Base-by-base conservation (phyloP, 2,329 filamentous ascomycete species). In the Aspergillus sp. region DNA sequence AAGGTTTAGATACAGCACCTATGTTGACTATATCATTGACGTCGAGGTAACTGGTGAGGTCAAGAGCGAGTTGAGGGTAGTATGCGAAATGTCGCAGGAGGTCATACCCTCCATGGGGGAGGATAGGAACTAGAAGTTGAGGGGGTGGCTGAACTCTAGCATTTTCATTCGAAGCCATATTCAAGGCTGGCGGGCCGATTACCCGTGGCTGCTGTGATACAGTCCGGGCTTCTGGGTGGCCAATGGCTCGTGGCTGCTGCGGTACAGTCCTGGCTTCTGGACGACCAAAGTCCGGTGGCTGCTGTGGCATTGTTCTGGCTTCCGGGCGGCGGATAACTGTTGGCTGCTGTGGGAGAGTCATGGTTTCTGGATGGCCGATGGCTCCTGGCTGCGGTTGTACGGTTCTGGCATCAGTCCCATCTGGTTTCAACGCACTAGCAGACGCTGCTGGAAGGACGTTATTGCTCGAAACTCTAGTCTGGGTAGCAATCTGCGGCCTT, bases 1-100 rank as follows among this genome's bases (percentile, higher is more conserved):
- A 89, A 38, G 83, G 79, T 57, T 80, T 84, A 72, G 85, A 89
- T 65, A 87, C 84, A 65, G 83, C 79, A 78, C 90, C 91, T 36
- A 92, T 80, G 48, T 78, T 82, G 61, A 92, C 72, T 6, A 92
- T 78, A 56, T 88, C 86, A 13, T 76, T 69, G 0, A 85, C 75
- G 7, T 74, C 71, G 19, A 91, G 80, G 60, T 84, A 79, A 64
- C 81, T 80, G 60, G 83, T 82, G 7, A 91, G 68, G 52, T 83
- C 77, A 50, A 87, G 77, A 48, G 82, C 74, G 4, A 91, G 74
- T 56, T 87, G 84, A 4, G 82, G 58, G 25, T 67, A 54, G 7
- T 54, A 28, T 6, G 65, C 17, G 38, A 73, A 47, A n/a, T 58
- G 21, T 9, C 45, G 28, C 3, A 65, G 30, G 17, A 68, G 50